Evolutionary conservation across 768 basidiomycete genomes (phyloP), one percentile per base, ranked within the genome.

Genomic region (Cystobasidiopsis lactophilus): DNA sequence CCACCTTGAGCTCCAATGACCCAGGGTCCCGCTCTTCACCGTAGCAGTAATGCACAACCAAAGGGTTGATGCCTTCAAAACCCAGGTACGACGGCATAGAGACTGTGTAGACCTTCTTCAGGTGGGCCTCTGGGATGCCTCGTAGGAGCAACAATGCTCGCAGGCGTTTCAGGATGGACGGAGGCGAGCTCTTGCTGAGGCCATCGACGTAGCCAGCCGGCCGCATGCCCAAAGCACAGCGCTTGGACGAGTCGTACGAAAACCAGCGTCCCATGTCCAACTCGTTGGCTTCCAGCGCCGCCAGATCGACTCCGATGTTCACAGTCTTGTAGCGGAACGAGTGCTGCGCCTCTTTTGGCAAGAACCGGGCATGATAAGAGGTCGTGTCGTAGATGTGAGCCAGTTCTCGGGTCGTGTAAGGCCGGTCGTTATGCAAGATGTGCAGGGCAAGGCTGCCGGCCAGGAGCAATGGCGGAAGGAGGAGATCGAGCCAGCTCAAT

Each of bases 71-170:
- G 0, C 77, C 80, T 60, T 79, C 76, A 49, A 70, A 73, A 0
- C 80, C 80, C 27, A 77, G 53, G 49, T 75, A 74, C 50, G 72
- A 75, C 2, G 79, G 80, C 76, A 80, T 80, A 2, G 80, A 79
- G 66, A 82, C 67, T 69, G 82, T 73, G 78, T 79, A 84, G 0
- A 74, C 72, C 53, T 75, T 75, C 5, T 70, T 66, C 4, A 78
- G 45, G 1, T 52, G 37, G 18, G 7, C 16, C 23, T 56, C 52
- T 26, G 59, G 21, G 31, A 60, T 59, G 11, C 24, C 48, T 18
- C 30, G 23, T 13, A 18, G 16, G 23, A 10, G 21, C 10, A 23
- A 29, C 4, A 27, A 13, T 4, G 14, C 10, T 27, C 29, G 16
- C 14, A 47, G n/a, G 23, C 45, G 45, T 26, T 48, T 60, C 21